Evolutionary conservation across 805 yeast genomes (phyloP).

Genomic region (Ogataea pilisensis): DNA sequence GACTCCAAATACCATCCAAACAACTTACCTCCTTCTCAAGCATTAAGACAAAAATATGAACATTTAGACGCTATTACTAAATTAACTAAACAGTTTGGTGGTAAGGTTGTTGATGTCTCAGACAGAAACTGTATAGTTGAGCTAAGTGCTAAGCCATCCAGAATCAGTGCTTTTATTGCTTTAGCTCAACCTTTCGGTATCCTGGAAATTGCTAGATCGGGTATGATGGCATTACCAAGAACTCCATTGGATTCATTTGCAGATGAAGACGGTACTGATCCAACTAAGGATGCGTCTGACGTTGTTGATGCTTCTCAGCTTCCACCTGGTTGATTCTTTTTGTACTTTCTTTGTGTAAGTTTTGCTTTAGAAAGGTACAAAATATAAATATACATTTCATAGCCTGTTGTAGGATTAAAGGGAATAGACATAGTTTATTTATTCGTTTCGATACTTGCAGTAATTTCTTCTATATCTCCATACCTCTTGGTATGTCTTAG

Average conservation of each 20-base stretch:
- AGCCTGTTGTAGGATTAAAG: no score
- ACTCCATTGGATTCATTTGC: conserved; percentile 67
- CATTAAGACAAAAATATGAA: conserved; percentile 87
- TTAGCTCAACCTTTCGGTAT: conserved; percentile 94
- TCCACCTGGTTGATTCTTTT: conserved; percentile 78
- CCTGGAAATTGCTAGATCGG: conserved; percentile 93
- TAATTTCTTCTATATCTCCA: no score
- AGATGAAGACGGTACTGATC: conserved; percentile 45
- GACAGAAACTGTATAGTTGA: conserved; percentile 94
- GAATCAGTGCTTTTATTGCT: conserved; percentile 81
- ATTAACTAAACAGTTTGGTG: conserved; percentile 84
- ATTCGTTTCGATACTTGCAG: no score
- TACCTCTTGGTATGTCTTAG: no score
- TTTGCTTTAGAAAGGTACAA: background rate
- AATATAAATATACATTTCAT: no score
- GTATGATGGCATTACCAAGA: conserved; percentile 98
- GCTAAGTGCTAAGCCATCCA: conserved; percentile 87
- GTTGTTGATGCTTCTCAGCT: conserved; percentile 83
- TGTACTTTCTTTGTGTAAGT: background rate
- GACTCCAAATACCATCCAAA: conserved; percentile 74
- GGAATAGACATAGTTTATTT: no score
- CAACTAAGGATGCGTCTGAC: conserved; percentile 53
- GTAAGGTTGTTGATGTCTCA: conserved; percentile 85
- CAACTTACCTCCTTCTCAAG: conserved; percentile 85
- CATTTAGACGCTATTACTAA: conserved; percentile 83